Base-by-base conservation (phyloP, 129 eudicot genomes). In the Apium graveolens region DNA sequence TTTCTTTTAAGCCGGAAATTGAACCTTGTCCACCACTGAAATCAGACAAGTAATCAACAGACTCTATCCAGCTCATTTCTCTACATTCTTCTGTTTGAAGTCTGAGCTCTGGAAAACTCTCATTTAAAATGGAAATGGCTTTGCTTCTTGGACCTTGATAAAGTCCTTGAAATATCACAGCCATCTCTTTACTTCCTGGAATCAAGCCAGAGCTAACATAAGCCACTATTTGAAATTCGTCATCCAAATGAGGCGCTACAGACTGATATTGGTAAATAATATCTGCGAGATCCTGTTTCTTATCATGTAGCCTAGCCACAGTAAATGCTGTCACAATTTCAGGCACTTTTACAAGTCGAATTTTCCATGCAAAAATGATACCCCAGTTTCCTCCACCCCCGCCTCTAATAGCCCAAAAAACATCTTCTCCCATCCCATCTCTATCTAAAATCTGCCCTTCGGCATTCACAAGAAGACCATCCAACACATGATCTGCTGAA, bases 401-500 rank as follows among this genome's bases (percentile, higher is more conserved):
- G 5, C 98, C 98, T 41, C 97, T 81, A 39, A 93, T 84, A 0
- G 98, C 97, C 97, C 97, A 91, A 76, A 93, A 93, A 20, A 88
- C 91, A n/a, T 93, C 96, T 80, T 93, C 96, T 20, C 96, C 98
- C 98, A 91, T 93, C 7, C 83, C 79, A 1, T 69, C 90, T 24
- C 93, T 88, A 82, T 83, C 77, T 26, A 84, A 74, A 21, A 91
- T 24, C 76, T 71, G 72, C 29, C 97, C 98, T 1, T 91, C 84
- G 0, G 90, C 91, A 39, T 83, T 86, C 8, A 93, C 78, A 5
- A 93, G 73, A 27, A 85, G 70, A 11, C 86, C 93, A 24, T 93
- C 98, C 39, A 91, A 83, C 7, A 93, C 86, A 84, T 91, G 88
- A 76, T 93, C 98, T 0, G 98, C 98, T 0, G 96, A 90, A 70